Percentiles rank a stretch among this genome's conserved stretches.
phyloP scores from a whole-genome alignment of 768 basidiomycete species.

The Clitopilus hobsonii region DNA sequence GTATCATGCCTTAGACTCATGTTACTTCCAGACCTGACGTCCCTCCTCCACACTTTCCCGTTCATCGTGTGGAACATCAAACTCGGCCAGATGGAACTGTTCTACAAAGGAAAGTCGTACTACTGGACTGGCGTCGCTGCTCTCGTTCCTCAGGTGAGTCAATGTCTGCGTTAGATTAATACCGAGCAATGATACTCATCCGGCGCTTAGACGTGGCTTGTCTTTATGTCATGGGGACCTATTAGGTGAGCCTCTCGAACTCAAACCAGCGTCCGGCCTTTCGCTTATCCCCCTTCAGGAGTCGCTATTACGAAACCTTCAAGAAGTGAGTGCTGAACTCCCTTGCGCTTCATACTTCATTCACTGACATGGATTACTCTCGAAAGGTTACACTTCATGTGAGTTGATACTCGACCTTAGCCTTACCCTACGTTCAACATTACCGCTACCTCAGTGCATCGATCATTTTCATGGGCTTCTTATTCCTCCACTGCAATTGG shows the following conservation, averaged over 20 bases:
- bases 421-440: background rate
- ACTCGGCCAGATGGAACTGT: conserved; percentile 17
- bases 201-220: conserved; percentile 17
- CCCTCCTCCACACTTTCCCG: conserved; percentile 28
- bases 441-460: conserved; percentile 15
- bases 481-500: conserved; percentile 28
- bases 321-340: conserved; percentile 16
- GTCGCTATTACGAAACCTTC: conserved; percentile 26
- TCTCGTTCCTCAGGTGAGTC: conserved; percentile 22
- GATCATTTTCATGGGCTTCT: conserved; percentile 25
- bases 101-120: conserved; percentile 14
- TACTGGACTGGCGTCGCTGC: conserved; percentile 29
- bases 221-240: conserved; percentile 23
- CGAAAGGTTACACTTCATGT: conserved; percentile 7
- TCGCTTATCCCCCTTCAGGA: conserved; percentile 8
- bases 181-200: too few relatives aligned
- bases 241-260: conserved; percentile 6
- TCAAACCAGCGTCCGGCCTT: background rate
- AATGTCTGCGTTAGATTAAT: background rate
- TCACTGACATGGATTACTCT: background rate
- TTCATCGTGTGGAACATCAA: conserved; percentile 22
- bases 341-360: background rate
- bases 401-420: background rate
- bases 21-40: conserved; percentile 19
- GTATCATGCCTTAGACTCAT: background rate